Evolutionary conservation across 768 basidiomycete species (phyloP).

Genomic region (Lactarius hatsudake): DNA sequence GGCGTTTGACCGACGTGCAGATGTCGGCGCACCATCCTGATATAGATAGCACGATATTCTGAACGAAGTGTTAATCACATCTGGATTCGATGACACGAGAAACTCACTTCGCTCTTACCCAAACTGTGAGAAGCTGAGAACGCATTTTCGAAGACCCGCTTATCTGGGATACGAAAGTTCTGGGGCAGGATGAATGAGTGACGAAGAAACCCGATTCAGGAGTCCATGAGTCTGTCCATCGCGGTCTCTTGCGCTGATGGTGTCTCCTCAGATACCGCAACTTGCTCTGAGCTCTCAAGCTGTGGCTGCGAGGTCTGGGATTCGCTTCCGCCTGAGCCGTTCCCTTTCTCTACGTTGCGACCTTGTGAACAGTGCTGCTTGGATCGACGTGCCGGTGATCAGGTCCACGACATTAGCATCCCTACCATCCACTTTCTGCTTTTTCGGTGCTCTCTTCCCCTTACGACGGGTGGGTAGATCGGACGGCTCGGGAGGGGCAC

Average conservation of each 20-base stretch:
- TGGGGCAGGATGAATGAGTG: not conserved
- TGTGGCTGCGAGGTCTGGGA: not conserved
- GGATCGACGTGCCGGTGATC: constrained; percentile 17
- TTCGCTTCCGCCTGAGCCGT: not conserved
- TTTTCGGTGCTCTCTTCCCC: constrained; percentile 6
- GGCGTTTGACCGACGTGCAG: not conserved
- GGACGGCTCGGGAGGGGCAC: not conserved
- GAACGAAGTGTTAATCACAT: not conserved
- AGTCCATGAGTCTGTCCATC: too few relatives aligned
- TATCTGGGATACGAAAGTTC: not conserved
- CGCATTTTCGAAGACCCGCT: not conserved
- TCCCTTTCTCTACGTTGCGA: constrained; percentile 1
- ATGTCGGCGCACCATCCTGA: not conserved
- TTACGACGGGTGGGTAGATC: constrained; percentile 1
- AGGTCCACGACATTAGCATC: constrained; percentile 15
- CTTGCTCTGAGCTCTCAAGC: not conserved
- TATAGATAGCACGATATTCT: not conserved
- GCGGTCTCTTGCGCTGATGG: not conserved
- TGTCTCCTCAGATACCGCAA: not conserved
- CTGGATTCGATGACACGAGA: not conserved
- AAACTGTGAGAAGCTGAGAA: not conserved
- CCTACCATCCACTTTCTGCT: not conserved
- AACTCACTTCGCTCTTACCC: not conserved
- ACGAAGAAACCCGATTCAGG: not conserved
- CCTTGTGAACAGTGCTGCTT: not conserved